phyloP scores from a whole-genome alignment of 148 eudicot species.

The Rhododendron griersonianum region DNA sequence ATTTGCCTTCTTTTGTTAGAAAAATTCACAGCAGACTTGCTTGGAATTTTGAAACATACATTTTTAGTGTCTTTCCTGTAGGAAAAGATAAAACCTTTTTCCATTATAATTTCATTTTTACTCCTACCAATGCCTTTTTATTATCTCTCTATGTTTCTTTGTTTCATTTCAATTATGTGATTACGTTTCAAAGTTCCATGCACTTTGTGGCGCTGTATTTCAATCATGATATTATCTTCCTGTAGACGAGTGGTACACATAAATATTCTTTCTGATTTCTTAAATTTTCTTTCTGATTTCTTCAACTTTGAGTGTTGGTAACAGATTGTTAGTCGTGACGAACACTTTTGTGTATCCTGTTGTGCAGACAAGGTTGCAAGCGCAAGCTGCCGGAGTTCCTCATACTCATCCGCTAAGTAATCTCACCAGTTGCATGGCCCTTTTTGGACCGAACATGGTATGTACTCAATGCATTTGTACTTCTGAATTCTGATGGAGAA shows the following conservation, averaged over 20 bases:
- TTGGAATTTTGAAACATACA: neutral
- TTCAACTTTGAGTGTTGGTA: neutral
- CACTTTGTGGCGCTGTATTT: neutral
- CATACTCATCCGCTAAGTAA: slow-evolving; percentile 87
- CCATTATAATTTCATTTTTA: too few species aligned
- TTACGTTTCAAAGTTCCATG: neutral
- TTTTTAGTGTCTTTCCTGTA: neutral
- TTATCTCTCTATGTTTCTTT: too few species aligned
- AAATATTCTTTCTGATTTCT: too few species aligned
- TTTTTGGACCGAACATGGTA: slow-evolving; percentile 95
- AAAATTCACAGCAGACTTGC: neutral
- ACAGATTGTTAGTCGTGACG: neutral
- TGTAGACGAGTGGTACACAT: neutral
- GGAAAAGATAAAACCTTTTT: neutral
- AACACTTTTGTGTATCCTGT: neutral
- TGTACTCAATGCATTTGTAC: slow-evolving; percentile 3
- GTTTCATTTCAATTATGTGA: too few species aligned
- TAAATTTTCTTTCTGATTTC: neutral
- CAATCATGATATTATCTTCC: neutral
- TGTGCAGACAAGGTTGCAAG: slow-evolving; percentile 90
- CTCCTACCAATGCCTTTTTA: neutral
- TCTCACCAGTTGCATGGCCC: slow-evolving; percentile 71
- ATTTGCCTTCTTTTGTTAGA: neutral
- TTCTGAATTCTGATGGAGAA: neutral
- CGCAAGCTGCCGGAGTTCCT: slow-evolving; percentile 92